Conservation (phyloP, 345 rosid genomes). For the Sisymbrium altissimum region DNA sequence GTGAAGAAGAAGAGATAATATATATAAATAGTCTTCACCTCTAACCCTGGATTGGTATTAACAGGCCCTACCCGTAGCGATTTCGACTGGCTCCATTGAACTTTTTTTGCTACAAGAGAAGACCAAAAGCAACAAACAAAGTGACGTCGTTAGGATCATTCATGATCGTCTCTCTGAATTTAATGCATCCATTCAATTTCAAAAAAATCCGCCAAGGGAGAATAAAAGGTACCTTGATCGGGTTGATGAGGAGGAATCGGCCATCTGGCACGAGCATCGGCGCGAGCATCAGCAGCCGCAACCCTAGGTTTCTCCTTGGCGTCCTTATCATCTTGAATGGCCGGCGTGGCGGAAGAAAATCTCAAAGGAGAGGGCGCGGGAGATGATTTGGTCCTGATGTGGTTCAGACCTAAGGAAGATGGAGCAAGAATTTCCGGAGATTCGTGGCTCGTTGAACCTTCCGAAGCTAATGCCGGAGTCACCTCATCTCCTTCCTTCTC, state of each 20-base stretch:
- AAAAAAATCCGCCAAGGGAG: too few species aligned
- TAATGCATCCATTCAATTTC: too few species aligned
- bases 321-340: slow-evolving; percentile 5
- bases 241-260: slow-evolving; percentile 34
- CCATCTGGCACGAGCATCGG: slow-evolving; percentile 35
- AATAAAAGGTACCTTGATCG: slow-evolving; percentile 31
- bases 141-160: background rate
- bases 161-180: background rate
- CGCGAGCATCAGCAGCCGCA: slow-evolving; percentile 17
- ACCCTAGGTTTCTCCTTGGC: slow-evolving; percentile 14
- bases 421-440: slow-evolving; percentile 50
- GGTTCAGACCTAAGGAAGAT: slow-evolving; percentile 67
- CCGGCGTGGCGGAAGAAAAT: slow-evolving; percentile 44
- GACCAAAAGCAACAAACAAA: slow-evolving; percentile 8
- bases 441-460: slow-evolving; percentile 18
- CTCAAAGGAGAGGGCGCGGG: slow-evolving; percentile 55
- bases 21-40: slow-evolving; percentile 41
- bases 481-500: slow-evolving; percentile 14
- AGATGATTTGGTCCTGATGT: slow-evolving; percentile 67
- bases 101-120: slow-evolving; percentile 50
- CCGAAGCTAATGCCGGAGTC: background rate
- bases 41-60: slow-evolving; percentile 50
- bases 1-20: background rate
- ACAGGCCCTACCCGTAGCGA: slow-evolving; percentile 45
- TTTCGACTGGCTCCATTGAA: slow-evolving; percentile 62